A percentile compares a stretch with the other conserved stretches of the same genome.
phyloP scores from a whole-genome alignment of 768 basidiomycete genomes.

The Lactifluus piperatus region DNA sequence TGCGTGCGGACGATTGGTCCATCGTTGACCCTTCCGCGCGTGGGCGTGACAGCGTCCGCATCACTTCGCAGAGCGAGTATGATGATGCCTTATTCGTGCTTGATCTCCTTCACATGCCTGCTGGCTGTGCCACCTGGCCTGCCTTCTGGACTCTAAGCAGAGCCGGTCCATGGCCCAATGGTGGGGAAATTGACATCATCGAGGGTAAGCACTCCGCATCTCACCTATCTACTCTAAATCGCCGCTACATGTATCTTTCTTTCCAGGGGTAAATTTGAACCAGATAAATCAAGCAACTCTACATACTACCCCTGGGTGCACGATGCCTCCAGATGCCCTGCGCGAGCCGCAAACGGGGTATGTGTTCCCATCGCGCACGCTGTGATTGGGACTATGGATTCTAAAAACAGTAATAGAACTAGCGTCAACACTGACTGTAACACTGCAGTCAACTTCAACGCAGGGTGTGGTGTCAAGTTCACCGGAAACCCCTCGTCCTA shows the following conservation, averaged over 20 bases:
- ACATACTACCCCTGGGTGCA: constrained; percentile 45
- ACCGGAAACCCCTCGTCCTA: constrained; percentile 31
- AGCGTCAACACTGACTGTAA: constrained; percentile 41
- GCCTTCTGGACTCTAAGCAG: constrained; percentile 52
- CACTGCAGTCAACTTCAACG: constrained; percentile 41
- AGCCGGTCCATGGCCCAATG: constrained; percentile 47
- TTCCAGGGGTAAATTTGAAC: constrained; percentile 41
- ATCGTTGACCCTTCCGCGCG: constrained; percentile 31
- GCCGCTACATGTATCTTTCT: background rate
- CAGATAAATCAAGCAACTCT: constrained; percentile 41
- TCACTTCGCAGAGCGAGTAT: constrained; percentile 38
- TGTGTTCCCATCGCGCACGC: constrained; percentile 7
- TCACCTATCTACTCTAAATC: background rate
- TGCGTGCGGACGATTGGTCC: constrained; percentile 43
- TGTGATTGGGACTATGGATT: background rate
- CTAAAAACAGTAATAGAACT: constrained; percentile 25
- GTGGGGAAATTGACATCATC: constrained; percentile 56
- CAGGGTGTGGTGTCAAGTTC: constrained; percentile 51
- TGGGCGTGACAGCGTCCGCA: constrained; percentile 52
- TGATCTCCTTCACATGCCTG: constrained; percentile 52
- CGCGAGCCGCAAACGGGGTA: constrained; percentile 38
- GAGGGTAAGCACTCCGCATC: constrained; percentile 33
- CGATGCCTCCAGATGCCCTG: constrained; percentile 27
- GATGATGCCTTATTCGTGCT: constrained; percentile 41
- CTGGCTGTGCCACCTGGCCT: constrained; percentile 53